Conservation (phyloP, 1,139 yeast genomes). For the Suhomyces bolitotheri region DNA sequence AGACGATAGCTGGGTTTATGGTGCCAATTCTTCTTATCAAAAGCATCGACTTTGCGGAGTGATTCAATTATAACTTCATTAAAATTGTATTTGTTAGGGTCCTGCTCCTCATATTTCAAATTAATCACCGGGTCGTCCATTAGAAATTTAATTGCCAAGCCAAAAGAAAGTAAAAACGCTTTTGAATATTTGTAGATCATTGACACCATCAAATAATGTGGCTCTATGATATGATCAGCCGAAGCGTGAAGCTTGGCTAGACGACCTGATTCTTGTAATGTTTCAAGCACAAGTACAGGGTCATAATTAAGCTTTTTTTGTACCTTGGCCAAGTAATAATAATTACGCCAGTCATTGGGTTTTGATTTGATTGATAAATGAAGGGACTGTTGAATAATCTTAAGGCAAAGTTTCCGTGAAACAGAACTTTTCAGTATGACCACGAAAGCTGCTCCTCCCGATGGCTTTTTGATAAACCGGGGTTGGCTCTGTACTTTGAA, state of each 20-base stretch:
- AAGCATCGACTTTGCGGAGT: conserved; percentile 40
- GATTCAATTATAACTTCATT: conserved; percentile 27
- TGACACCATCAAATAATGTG: conserved; percentile 68
- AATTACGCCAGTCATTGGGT: conserved; percentile 61
- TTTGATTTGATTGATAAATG: conserved; percentile 45
- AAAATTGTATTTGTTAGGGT: conserved; percentile 13
- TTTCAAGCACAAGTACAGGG: conserved; percentile 34
- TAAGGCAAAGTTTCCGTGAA: conserved; percentile 30
- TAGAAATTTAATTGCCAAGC: conserved; percentile 41
- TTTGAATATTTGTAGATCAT: conserved; percentile 58
- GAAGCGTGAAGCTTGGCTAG: conserved; percentile 41
- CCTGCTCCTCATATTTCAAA: conserved; percentile 1
- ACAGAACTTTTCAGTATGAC: conserved; percentile 26
- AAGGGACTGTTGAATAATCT: conserved; percentile 41
- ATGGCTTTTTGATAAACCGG: conserved; percentile 29
- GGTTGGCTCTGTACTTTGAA: conserved; percentile 44
- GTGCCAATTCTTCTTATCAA: conserved; percentile 89
- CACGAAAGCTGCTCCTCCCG: conserved; percentile 25
- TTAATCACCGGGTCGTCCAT: conserved; percentile 32
- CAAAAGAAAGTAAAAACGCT: conserved; percentile 29
- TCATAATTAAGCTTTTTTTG: conserved; percentile 47
- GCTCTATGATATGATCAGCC: conserved; percentile 66
- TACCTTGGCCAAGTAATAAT: conserved; percentile 60
- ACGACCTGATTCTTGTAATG: conserved; percentile 42
- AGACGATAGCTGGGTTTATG: conserved; percentile 79